phyloP scores from a whole-genome alignment of 1,284 basidiomycete species.

The Melanopsichium pennsylvanicum region DNA sequence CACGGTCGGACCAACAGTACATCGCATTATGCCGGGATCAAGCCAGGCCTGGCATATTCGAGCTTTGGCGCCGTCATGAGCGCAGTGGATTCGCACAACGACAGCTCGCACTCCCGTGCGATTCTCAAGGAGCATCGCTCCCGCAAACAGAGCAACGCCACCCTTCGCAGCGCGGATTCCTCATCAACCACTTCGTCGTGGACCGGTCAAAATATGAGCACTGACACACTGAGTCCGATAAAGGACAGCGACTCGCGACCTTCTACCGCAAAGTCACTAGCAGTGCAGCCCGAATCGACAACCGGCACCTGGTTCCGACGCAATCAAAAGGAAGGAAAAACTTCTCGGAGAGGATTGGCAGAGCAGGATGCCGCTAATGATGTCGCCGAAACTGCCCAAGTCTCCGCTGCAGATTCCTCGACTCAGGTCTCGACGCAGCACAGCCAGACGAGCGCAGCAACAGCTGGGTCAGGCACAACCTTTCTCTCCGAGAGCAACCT shows the following conservation, averaged over 20 bases:
- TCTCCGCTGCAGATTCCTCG: constrained; percentile 3
- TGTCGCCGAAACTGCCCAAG: constrained; percentile 1
- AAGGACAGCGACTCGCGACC: constrained; percentile 1
- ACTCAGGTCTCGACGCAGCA: constrained; percentile 16
- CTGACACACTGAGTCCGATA: constrained; percentile 31
- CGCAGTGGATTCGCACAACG: constrained; percentile 22
- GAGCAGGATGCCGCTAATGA: constrained; percentile 2
- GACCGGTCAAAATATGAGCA: constrained; percentile 35
- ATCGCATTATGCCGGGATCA: constrained; percentile 7
- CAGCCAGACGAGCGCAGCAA: constrained; percentile 34
- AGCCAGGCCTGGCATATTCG: constrained; percentile 21
- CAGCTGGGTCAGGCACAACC: constrained; percentile 29
- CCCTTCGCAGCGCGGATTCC: constrained; percentile 19
- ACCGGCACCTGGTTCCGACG: constrained; percentile 24
- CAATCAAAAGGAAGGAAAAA: constrained; percentile 14
- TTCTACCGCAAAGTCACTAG: constrained; percentile 7
- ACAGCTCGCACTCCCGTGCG: not conserved
- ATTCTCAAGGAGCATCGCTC: constrained; percentile 2
- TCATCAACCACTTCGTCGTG: constrained; percentile 9
- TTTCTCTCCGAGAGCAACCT: constrained; percentile 28
- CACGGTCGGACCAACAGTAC: constrained; percentile 14
- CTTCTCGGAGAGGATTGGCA: not conserved
- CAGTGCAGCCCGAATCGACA: constrained; percentile 6
- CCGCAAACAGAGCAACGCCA: constrained; percentile 29
- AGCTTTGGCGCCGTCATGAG: constrained; percentile 49